Evolutionary conservation across 495 filamentous ascomycete genomes (phyloP).

Genomic region (Hypoxylon fuscum): DNA sequence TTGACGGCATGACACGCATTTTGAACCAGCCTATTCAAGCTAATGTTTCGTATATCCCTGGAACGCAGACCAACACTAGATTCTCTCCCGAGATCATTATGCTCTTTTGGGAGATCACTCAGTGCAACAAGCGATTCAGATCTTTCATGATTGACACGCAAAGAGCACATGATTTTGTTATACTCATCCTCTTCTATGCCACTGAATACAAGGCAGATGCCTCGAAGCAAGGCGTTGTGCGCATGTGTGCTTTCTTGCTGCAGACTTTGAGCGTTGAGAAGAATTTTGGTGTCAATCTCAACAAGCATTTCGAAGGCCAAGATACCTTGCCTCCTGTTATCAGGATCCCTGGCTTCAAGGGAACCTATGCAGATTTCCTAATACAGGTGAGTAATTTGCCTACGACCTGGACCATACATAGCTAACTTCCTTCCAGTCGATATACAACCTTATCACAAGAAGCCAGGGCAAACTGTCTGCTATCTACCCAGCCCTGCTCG

Average conservation of each 20-base stretch:
- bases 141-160: slow-evolving; percentile 98
- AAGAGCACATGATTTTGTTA: slow-evolving; percentile 89
- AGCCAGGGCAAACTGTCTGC: slow-evolving; percentile 92
- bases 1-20: slow-evolving; percentile 94
- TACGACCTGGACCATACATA: background rate
- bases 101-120: slow-evolving; percentile 96
- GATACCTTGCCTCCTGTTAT: slow-evolving; percentile 85
- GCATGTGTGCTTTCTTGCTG: slow-evolving; percentile 96
- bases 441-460: slow-evolving; percentile 89
- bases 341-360: slow-evolving; percentile 81
- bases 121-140: slow-evolving; percentile 97
- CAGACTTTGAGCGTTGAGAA: slow-evolving; percentile 95
- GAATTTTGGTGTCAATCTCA: slow-evolving; percentile 89
- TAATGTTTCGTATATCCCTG: slow-evolving; percentile 86
- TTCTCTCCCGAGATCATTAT: slow-evolving; percentile 97
- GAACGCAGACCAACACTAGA: slow-evolving; percentile 79
- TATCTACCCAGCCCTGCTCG: slow-evolving; percentile 90
- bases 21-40: slow-evolving; percentile 92
- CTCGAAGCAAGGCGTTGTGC: slow-evolving; percentile 88
- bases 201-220: slow-evolving; percentile 85
- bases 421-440: slow-evolving; percentile 67
- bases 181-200: slow-evolving; percentile 91
- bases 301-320: slow-evolving; percentile 88
- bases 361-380: slow-evolving; percentile 92
- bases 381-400: slow-evolving; percentile 74